Percentiles rank a stretch among this genome's conserved stretches.
Conservation (phyloP, 2,329 filamentous ascomycete genomes). For the Aspergillus ochraceus region DNA sequence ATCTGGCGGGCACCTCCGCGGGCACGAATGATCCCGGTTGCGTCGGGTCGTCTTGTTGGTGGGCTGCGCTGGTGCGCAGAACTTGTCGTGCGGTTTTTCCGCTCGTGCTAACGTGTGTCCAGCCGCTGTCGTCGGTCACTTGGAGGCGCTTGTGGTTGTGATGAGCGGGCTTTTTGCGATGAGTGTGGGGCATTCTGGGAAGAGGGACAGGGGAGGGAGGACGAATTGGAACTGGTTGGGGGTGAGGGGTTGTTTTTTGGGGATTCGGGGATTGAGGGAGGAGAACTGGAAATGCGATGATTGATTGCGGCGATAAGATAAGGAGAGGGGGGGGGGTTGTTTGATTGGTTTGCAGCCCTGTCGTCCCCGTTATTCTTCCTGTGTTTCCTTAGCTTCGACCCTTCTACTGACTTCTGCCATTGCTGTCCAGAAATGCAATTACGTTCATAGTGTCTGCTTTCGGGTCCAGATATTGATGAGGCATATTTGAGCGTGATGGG, state of each 20-base stretch:
- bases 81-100: constrained; percentile 27
- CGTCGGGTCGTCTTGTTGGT: neutral
- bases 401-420: neutral
- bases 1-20: constrained; percentile 36
- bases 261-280: neutral
- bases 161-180: constrained; percentile 24
- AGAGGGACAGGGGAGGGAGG: neutral
- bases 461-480: neutral
- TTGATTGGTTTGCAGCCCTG: neutral
- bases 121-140: constrained; percentile 42
- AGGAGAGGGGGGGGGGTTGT: neutral
- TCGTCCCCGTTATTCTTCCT: neutral
- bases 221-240: neutral
- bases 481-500: neutral
- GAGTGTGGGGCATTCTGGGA: constrained; percentile 35
- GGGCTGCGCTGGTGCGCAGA: constrained; percentile 13
- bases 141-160: constrained; percentile 34
- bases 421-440: neutral
- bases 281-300: neutral
- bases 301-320: neutral
- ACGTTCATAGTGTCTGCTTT: neutral
- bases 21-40: constrained; percentile 24
- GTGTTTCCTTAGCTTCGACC: neutral
- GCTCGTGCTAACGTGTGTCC: constrained; percentile 44
- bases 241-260: neutral